These are phyloP conservation scores for Boletus rufocinnamomeus DNA, from an alignment of 768 basidiomycete species.

Conservation along the genomic window DNA sequence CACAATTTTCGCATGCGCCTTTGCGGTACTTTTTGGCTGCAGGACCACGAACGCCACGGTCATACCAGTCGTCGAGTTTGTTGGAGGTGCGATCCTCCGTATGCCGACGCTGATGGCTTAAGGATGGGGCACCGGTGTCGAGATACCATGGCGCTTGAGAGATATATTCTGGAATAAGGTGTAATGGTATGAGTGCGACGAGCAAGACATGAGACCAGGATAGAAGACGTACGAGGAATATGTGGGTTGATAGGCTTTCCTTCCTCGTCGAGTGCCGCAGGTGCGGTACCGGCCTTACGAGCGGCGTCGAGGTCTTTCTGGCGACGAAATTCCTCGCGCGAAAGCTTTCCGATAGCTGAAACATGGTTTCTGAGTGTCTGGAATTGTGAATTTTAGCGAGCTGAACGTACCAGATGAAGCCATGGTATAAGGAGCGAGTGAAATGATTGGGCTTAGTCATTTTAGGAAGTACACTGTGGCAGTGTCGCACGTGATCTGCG, in stretches of 20 bases:
- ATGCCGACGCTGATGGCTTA: constrained; percentile 90
- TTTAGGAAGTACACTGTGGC: neutral
- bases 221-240: constrained; percentile 81
- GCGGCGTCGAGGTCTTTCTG: constrained; percentile 98
- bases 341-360: constrained; percentile 74
- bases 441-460: constrained; percentile 3
- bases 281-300: constrained; percentile 97
- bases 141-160: constrained; percentile 99
- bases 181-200: neutral
- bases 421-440: constrained; percentile 10
- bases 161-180: constrained; percentile 75
- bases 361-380: neutral
- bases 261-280: constrained; percentile 93
- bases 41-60: constrained; percentile 83
- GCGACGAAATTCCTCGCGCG: constrained; percentile 90
- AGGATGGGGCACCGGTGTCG: constrained; percentile 89
- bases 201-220: neutral
- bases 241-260: constrained; percentile 97
- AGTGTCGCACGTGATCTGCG: constrained; percentile 6
- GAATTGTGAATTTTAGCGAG: neutral
- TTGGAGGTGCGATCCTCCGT: constrained; percentile 54
- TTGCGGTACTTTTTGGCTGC: constrained; percentile 97
- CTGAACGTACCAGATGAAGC: constrained; percentile 30
- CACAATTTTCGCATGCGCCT: constrained; percentile 99
- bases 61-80: constrained; percentile 90